Conservation (phyloP, 176 grass and related monocot species). For the Cocos nucifera region DNA sequence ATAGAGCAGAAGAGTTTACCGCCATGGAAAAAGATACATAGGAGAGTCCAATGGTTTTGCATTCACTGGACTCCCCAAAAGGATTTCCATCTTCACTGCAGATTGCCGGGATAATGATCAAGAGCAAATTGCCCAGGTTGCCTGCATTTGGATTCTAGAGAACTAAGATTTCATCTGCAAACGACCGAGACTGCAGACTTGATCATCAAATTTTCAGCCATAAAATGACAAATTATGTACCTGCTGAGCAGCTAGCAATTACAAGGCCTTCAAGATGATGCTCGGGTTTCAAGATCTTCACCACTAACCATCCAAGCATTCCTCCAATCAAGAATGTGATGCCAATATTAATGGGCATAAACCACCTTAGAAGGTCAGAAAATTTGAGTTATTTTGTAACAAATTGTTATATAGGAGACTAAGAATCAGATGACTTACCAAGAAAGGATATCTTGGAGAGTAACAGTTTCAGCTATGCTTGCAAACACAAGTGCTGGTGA, state of each 20-base stretch:
- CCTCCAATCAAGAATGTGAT: constrained; percentile 36
- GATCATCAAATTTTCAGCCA: no score
- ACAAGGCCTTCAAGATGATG: constrained; percentile 28
- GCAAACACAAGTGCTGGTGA: constrained; percentile 42
- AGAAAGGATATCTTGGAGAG: constrained; percentile 51
- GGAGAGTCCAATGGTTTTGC: constrained; percentile 41
- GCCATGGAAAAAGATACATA: constrained; percentile 52
- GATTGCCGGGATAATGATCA: constrained; percentile 57
- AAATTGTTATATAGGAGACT: no score
- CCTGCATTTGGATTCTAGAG: constrained; percentile 13
- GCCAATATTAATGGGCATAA: constrained; percentile 55
- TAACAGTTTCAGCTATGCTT: constrained; percentile 45
- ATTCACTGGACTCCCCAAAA: constrained; percentile 29
- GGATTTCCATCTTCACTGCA: constrained; percentile 45
- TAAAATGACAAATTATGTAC: constrained; percentile 7
- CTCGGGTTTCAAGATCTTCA: constrained; percentile 23
- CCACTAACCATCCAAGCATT: constrained; percentile 34
- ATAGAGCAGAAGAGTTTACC: constrained; percentile 6
- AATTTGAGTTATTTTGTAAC: neutral
- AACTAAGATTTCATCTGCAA: no score
- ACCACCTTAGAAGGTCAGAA: constrained; percentile 34
- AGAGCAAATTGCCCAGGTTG: constrained; percentile 40
- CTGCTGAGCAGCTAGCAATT: constrained; percentile 48
- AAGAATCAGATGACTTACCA: constrained; percentile 21
- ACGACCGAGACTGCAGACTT: no score